These are phyloP conservation scores for Solanum commersonii DNA, from an alignment of 257 asterid genomes.

Conservation along the genomic window DNA sequence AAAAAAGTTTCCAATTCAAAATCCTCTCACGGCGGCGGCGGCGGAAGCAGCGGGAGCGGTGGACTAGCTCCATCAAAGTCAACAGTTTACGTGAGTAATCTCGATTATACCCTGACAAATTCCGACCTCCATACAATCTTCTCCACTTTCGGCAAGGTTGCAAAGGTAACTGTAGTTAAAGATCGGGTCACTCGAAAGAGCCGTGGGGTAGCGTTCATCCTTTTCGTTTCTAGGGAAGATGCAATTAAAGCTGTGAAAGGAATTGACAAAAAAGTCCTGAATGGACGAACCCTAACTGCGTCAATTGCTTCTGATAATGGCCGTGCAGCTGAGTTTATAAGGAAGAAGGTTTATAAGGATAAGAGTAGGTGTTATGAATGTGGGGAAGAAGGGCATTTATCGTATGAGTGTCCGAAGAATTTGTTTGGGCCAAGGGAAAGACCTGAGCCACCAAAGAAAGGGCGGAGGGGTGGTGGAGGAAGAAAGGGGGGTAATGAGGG, in stretches of 20 bases:
- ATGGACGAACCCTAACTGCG: constrained; percentile 75
- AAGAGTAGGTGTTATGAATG: constrained; percentile 95
- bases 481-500: neutral
- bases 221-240: constrained; percentile 71
- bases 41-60: constrained; percentile 34
- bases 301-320: constrained; percentile 93
- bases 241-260: constrained; percentile 63
- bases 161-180: constrained; percentile 86
- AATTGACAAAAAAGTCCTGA: constrained; percentile 61
- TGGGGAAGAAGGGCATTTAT: constrained; percentile 87
- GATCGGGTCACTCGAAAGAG: constrained; percentile 77
- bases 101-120: constrained; percentile 78
- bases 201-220: constrained; percentile 86
- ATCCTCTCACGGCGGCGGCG: constrained; percentile 14
- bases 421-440: constrained; percentile 73
- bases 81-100: constrained; percentile 82
- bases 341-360: constrained; percentile 75
- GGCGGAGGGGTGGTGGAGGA: constrained; percentile 30
- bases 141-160: constrained; percentile 93
- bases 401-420: constrained; percentile 85
- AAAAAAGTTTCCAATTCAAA: constrained; percentile 19
- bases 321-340: constrained; percentile 82
- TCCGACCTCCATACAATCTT: constrained; percentile 88
- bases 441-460: constrained; percentile 63
- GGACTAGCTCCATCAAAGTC: constrained; percentile 92